Conservation (phyloP, 768 basidiomycete species). For the Leucosporidium scottii region DNA sequence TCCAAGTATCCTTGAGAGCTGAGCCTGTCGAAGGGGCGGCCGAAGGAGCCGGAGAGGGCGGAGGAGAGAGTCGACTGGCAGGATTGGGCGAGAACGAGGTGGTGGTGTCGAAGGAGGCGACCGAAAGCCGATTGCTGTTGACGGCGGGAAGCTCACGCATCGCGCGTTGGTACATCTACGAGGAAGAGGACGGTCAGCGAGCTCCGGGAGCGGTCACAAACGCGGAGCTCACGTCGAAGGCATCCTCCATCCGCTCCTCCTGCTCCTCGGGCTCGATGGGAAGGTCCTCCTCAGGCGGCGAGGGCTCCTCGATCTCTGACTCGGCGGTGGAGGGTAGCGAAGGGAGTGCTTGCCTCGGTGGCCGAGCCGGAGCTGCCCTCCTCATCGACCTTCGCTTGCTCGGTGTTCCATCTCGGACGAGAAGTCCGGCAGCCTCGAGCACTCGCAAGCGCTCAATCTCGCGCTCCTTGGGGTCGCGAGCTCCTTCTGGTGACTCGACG, state of each 20-base stretch:
- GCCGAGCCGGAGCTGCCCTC: neutral
- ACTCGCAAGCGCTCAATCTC: constrained; percentile 72
- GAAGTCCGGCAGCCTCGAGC: constrained; percentile 79
- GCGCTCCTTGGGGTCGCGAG: constrained; percentile 49
- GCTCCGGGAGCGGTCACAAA: neutral
- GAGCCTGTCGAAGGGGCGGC: neutral
- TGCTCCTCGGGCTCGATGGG: neutral
- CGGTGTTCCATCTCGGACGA: constrained; percentile 51
- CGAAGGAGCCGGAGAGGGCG: constrained; percentile 1
- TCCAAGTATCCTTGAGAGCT: too few relatives aligned
- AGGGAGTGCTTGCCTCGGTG: neutral
- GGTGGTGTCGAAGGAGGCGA: neutral
- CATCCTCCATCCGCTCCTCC: constrained; percentile 32
- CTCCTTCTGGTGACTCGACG: constrained; percentile 2
- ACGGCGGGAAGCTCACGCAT: constrained; percentile 18
- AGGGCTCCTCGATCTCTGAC: too few relatives aligned
- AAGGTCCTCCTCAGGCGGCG: neutral
- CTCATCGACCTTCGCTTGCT: neutral
- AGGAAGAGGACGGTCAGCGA: neutral
- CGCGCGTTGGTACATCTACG: constrained; percentile 27
- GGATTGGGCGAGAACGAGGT: neutral
- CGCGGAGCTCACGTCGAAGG: constrained; percentile 20
- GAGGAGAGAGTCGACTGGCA: neutral
- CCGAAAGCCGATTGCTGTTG: neutral
- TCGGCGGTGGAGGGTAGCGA: neutral